Base-by-base conservation (phyloP, 2,329 filamentous ascomycete genomes). In the Fusarium equiseti region DNA sequence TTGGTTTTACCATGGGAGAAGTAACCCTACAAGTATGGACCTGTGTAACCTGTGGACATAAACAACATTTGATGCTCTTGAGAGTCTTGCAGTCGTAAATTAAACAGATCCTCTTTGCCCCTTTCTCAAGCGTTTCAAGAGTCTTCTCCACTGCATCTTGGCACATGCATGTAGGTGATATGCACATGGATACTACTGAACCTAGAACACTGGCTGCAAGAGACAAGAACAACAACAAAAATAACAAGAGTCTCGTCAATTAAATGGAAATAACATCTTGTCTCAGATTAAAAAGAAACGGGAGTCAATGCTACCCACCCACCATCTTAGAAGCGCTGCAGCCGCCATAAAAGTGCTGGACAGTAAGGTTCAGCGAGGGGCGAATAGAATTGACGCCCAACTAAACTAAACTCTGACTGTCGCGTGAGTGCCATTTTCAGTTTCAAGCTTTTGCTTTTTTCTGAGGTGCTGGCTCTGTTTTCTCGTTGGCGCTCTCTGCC, bases 351-450 rank as follows among this genome's bases (percentile, higher is more conserved):
- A 32, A 20, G n/a, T 51, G 13, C 8, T n/a, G 8, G n/a, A 11
- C 15, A 38, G 18, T 15, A 11, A 38, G 15, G 27, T n/a, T n/a
- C 9, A 6, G 32, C 3, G 16, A 26, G 11, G 31, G 45, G 44
- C 26, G 48, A 70, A 68, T 68, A 38, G 32, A 38, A 38, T 38
- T 48, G 44, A 40, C 35, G 38, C 40, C 43, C 52, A 42, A 42
- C n/a, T 35, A 22, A 54, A 46, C 26, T 46, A 46, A 46, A 46
- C 44, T 46, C 24, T 46, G 35, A 45, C 29, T 65, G 65, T 70
- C 65, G 68, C 68, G 61, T 68, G 68, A 54, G 65, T 69, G 24
- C 24, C 54, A 67, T 63, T 61, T 66, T 54, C 43, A 48, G 31
- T 38, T 54, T 38, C 48, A 50, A 40, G n/a, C 38, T 44, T 45